These are phyloP conservation scores for Tolypocladium pustulatum DNA, from an alignment of 2,329 filamentous ascomycete species.

Conservation along the genomic window DNA sequence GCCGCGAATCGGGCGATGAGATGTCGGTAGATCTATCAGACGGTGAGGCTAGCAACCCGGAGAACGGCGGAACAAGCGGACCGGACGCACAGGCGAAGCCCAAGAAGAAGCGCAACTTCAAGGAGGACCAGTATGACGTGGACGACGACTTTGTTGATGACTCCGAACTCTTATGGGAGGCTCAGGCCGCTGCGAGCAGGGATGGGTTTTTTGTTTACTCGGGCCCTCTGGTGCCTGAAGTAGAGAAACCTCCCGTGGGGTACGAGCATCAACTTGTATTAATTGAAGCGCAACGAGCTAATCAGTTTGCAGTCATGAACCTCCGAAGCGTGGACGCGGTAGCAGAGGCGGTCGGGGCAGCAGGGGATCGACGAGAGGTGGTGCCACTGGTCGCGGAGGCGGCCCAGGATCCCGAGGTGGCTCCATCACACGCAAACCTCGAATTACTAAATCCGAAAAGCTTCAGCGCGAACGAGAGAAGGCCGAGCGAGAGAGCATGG, in stretches of 20 bases:
- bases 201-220: slow-evolving; percentile 99
- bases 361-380: slow-evolving; percentile 51
- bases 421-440: slow-evolving; percentile 65
- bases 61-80: slow-evolving; percentile 58
- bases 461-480: slow-evolving; percentile 75
- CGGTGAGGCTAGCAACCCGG: slow-evolving; percentile 74
- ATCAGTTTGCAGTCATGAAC: slow-evolving; percentile 48
- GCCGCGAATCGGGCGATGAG: slow-evolving; percentile 64
- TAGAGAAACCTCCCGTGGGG: slow-evolving; percentile 57
- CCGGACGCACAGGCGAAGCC: slow-evolving; percentile 53
- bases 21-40: slow-evolving; percentile 72
- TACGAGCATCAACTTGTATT: slow-evolving; percentile 24
- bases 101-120: slow-evolving; percentile 72
- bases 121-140: slow-evolving; percentile 75
- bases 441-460: slow-evolving; percentile 78
- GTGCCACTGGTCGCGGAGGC: slow-evolving; percentile 34
- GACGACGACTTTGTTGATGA: slow-evolving; percentile 85
- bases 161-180: slow-evolving; percentile 89
- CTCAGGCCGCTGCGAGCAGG: slow-evolving; percentile 84
- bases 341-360: slow-evolving; percentile 41
- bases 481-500: slow-evolving; percentile 53
- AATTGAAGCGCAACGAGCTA: slow-evolving; percentile 15
- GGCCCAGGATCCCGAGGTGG: slow-evolving; percentile 67
- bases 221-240: slow-evolving; percentile 79
- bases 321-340: slow-evolving; percentile 57